Conservation (phyloP, 768 basidiomycete species). For the Lactarius psammicola region DNA sequence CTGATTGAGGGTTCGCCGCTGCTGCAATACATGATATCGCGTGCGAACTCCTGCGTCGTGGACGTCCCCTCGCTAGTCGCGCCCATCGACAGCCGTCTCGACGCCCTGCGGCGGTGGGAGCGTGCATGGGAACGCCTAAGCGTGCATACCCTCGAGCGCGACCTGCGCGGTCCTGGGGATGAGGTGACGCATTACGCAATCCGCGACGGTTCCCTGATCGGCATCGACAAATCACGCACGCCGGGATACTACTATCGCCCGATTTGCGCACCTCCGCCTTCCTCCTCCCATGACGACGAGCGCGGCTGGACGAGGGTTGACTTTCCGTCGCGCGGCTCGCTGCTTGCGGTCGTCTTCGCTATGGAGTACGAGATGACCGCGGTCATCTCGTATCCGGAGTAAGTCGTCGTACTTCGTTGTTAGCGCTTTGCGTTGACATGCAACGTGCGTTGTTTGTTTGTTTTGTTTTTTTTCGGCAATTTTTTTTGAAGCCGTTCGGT, state of each 20-base stretch:
- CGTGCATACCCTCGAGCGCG: neutral
- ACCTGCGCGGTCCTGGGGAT: neutral
- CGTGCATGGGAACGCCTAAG: neutral
- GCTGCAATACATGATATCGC: neutral
- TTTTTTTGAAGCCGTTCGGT: neutral
- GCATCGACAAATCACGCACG: neutral
- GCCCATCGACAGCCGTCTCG: neutral
- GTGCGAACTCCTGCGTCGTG: neutral
- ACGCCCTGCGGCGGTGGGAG: neutral
- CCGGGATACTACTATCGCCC: neutral
- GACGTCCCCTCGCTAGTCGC: neutral
- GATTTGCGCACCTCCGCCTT: neutral
- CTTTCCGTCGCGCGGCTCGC: neutral
- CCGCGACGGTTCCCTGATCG: neutral
- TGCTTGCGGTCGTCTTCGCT: neutral
- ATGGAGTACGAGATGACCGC: neutral
- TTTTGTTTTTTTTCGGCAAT: too few species aligned
- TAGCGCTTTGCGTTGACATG: neutral
- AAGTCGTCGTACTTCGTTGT: neutral
- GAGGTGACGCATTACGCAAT: neutral
- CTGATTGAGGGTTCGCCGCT: neutral
- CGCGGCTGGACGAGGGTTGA: neutral
- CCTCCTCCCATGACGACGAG: neutral
- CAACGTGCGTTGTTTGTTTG: neutral
- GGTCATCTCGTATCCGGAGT: constrained; percentile 1